Percentiles rank a stretch among this genome's conserved stretches.
Evolutionary conservation across 768 basidiomycete genomes (phyloP).

Genomic region (Mycena maculata): DNA sequence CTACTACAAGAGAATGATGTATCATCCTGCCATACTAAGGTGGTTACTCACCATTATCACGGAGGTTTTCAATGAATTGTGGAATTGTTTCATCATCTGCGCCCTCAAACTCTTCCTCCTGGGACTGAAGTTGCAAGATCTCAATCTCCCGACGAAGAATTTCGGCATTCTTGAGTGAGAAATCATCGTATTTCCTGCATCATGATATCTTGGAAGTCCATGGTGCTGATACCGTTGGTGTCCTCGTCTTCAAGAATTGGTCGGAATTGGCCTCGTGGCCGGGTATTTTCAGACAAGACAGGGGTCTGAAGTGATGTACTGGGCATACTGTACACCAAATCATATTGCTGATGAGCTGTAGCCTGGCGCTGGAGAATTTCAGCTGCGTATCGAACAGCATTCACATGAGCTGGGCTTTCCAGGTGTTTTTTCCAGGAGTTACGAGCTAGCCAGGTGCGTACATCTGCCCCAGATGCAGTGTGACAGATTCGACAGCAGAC

Average conservation of each 20-base stretch:
- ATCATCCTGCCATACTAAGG: too few relatives aligned
- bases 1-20: neutral
- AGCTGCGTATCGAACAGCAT: neutral
- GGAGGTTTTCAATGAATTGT: neutral
- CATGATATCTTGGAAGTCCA: constrained; percentile 5
- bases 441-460: neutral
- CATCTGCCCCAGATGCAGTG: neutral
- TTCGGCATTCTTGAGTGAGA: neutral
- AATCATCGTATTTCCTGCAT: neutral
- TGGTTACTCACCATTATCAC: neutral
- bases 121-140: neutral
- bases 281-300: neutral
- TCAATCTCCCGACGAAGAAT: neutral
- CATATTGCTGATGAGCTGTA: neutral
- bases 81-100: constrained; percentile 21
- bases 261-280: neutral
- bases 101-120: constrained; percentile 18
- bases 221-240: neutral
- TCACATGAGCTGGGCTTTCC: neutral
- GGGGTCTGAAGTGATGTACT: constrained; percentile 3
- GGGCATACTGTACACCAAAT: neutral
- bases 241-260: constrained; percentile 2
- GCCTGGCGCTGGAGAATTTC: neutral
- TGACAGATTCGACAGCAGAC: neutral
- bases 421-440: neutral